A percentile compares a stretch with the other conserved stretches of the same genome.
Conservation (phyloP, 768 basidiomycete genomes). For the Grammothele lineata region DNA sequence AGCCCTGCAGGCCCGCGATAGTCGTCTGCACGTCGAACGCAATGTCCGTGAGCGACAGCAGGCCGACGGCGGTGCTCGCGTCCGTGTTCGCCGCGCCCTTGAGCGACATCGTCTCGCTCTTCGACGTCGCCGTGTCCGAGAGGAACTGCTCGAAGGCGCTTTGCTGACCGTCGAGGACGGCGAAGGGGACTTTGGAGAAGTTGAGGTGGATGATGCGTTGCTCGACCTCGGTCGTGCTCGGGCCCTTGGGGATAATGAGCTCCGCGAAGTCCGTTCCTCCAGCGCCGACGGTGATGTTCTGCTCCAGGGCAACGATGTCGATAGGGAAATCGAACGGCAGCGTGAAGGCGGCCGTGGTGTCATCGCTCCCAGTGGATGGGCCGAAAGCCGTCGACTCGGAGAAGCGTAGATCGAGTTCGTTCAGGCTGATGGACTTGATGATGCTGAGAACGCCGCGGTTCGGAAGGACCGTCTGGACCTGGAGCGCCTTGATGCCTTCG, state of each 20-base stretch:
- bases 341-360: constrained; percentile 59
- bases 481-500: constrained; percentile 60
- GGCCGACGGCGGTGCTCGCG: constrained; percentile 61
- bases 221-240: constrained; percentile 57
- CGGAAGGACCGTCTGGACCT: constrained; percentile 55
- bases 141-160: constrained; percentile 57
- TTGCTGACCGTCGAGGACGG: constrained; percentile 45
- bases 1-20: constrained; percentile 61
- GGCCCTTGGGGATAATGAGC: constrained; percentile 52
- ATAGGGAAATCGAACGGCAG: constrained; percentile 69
- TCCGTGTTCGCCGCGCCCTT: constrained; percentile 50
- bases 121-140: constrained; percentile 51
- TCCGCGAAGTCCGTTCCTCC: constrained; percentile 54
- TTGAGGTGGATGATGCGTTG: constrained; percentile 55
- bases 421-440: constrained; percentile 60
- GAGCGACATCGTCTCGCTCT: constrained; percentile 41
- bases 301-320: constrained; percentile 58
- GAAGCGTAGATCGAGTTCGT: constrained; percentile 57
- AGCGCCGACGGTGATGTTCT: constrained; percentile 51
- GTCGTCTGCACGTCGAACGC: constrained; percentile 53
- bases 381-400: constrained; percentile 50
- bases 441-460: constrained; percentile 57
- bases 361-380: constrained; percentile 55
- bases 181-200: constrained; percentile 58
- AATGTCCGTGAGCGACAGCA: constrained; percentile 54